Percentiles rank a stretch among this genome's conserved stretches.
Conservation (phyloP, 495 filamentous ascomycete species). For the Annulohypoxylon moriforme region DNA sequence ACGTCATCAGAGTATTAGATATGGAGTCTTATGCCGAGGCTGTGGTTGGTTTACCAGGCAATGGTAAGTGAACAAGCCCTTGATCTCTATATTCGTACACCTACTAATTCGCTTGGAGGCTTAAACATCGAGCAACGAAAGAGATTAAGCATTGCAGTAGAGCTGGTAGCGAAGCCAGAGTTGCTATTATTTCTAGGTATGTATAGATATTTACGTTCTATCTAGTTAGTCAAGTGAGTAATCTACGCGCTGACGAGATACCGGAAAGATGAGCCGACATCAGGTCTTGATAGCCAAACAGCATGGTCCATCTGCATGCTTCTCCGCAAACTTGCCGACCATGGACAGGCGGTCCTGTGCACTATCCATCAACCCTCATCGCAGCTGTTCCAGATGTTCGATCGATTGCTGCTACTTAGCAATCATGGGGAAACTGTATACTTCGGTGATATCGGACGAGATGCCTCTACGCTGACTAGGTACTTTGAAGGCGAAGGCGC, state of each 20-base stretch:
- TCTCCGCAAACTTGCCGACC: conserved; percentile 75
- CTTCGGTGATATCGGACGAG: conserved; percentile 12
- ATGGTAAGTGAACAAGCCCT: no score
- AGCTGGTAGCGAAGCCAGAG: background rate
- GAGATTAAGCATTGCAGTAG: no score
- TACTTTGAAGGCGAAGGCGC: conserved; percentile 70
- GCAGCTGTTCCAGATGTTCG: conserved; percentile 72
- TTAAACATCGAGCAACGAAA: no score
- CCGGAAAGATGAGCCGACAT: conserved; percentile 83
- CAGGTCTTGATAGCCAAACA: conserved; percentile 79
- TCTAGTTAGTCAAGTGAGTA: background rate
- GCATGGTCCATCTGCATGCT: conserved; percentile 79
- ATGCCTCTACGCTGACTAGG: conserved; percentile 8
- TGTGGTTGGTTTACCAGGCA: no score
- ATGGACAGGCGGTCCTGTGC: conserved; percentile 81
- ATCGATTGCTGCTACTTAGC: conserved; percentile 63
- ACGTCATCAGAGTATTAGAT: no score
- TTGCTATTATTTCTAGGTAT: conserved; percentile 1
- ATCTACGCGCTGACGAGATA: background rate
- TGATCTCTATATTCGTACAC: no score
- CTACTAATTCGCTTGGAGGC: no score
- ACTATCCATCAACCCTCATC: conserved; percentile 78
- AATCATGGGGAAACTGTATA: background rate
- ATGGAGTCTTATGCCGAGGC: no score
- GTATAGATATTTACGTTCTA: background rate